Conservation (phyloP, 306 rosid genomes). For the Gastrolobium villosum region DNA sequence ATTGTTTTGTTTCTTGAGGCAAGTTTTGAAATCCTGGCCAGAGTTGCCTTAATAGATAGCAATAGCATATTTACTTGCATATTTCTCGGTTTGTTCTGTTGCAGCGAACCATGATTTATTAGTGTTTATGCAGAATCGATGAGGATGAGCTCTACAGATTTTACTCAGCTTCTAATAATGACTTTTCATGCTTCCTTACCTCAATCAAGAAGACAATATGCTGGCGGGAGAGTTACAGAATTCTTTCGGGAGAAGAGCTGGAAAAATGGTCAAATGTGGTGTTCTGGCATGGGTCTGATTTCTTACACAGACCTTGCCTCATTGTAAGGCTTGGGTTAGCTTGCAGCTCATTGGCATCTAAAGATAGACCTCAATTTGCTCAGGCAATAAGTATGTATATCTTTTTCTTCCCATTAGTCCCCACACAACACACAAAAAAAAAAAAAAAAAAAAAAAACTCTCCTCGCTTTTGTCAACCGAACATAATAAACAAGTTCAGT, state of each 20-base stretch:
- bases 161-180: slow-evolving; percentile 71
- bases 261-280: slow-evolving; percentile 87
- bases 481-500: slow-evolving; percentile 29
- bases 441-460: neutral
- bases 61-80: slow-evolving; percentile 55
- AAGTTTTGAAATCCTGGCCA: slow-evolving; percentile 47
- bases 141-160: slow-evolving; percentile 83
- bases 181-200: slow-evolving; percentile 70
- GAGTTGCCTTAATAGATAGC: slow-evolving; percentile 50
- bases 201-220: slow-evolving; percentile 84
- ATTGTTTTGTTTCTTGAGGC: slow-evolving; percentile 31
- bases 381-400: slow-evolving; percentile 79
- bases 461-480: slow-evolving; percentile 16
- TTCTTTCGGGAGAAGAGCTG: slow-evolving; percentile 79
- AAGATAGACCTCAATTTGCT: slow-evolving; percentile 78
- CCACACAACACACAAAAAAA: neutral
- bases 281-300: slow-evolving; percentile 85
- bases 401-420: slow-evolving; percentile 24
- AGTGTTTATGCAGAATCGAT: slow-evolving; percentile 85
- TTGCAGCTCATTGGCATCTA: slow-evolving; percentile 65
- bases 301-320: slow-evolving; percentile 77
- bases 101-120: slow-evolving; percentile 70
- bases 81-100: slow-evolving; percentile 63
- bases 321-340: slow-evolving; percentile 86
- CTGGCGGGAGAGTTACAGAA: slow-evolving; percentile 82